phyloP scores from a whole-genome alignment of 352 stramenopile species.

The Phytophthora syringae region DNA sequence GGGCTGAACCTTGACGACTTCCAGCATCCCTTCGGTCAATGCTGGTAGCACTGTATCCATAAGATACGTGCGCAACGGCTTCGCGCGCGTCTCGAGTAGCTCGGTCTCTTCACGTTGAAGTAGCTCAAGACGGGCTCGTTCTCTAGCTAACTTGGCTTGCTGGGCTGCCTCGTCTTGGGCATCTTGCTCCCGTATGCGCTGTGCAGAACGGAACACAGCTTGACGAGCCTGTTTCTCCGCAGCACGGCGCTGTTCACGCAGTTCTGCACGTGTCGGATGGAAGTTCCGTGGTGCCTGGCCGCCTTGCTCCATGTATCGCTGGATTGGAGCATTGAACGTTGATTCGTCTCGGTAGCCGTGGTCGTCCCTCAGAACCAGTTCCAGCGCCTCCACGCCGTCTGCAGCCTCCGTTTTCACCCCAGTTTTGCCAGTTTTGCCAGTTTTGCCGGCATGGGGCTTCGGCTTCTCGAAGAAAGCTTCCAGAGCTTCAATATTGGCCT shows the following conservation, averaged over 20 bases:
- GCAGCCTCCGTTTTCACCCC: conserved; percentile 9
- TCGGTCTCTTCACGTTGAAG: conserved; percentile 83
- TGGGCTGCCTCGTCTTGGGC: conserved; percentile 57
- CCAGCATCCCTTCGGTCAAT: conserved; percentile 86
- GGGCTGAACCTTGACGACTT: conserved; percentile 88
- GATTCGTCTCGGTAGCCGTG: conserved; percentile 49
- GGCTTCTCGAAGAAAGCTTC: conserved; percentile 71
- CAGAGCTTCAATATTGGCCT: conserved; percentile 53
- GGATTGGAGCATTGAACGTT: conserved; percentile 52
- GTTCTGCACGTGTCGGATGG: conserved; percentile 77
- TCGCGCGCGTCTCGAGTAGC: conserved; percentile 79
- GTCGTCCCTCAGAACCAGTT: conserved; percentile 59
- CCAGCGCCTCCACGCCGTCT: conserved; percentile 69
- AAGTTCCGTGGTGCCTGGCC: conserved; percentile 78
- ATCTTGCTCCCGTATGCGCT: conserved; percentile 52
- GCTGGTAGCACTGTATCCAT: conserved; percentile 87
- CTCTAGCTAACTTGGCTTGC: conserved; percentile 53
- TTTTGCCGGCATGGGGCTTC: conserved; percentile 6
- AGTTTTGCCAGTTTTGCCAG: too few relatives aligned
- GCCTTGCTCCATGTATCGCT: conserved; percentile 81
- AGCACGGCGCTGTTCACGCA: conserved; percentile 52
- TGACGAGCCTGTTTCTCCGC: conserved; percentile 53
- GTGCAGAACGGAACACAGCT: conserved; percentile 44
- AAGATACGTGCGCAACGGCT: conserved; percentile 82
- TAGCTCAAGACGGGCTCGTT: conserved; percentile 70